Evolutionary conservation across 768 basidiomycete genomes (phyloP), one percentile per base, ranked within the genome.

Genomic region (Lyophyllum decastes): DNA sequence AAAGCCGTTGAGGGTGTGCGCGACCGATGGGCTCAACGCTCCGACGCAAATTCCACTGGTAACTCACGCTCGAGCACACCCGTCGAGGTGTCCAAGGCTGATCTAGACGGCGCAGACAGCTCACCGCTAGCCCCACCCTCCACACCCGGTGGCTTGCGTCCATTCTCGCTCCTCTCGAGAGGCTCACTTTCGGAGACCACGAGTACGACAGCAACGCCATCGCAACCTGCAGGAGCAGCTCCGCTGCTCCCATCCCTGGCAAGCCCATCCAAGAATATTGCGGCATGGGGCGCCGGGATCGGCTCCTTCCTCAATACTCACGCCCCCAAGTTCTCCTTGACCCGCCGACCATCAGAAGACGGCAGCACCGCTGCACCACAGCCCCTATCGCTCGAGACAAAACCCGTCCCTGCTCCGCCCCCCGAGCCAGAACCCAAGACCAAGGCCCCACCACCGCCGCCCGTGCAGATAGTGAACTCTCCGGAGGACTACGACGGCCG

Each of bases 1-100:
- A 94, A 90, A 64, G 94, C 94, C 0, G 87, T 97, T 7, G 93
- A 95, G 66, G 93, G 93, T 38, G 91, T 96, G 11, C 82, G 87
- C 35, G 94, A 84, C 27, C 79, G 90, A 34, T 91, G 89, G 87
- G 67, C 73, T 1, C 73, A 75, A 49, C 73, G 73, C 58, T 57
- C 66, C 3, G 57, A 54, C 26, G 50, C 70, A 10, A 50, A 66
- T 10, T 63, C 71, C 19, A 48, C 62, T 22, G 67, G 67, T 51
- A 71, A 66, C 45, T 72, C 75, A 21, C 63, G 73, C 9, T 60
- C 71, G 11, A 76, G 73, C 57, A 73, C 78, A 27, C 72, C 74
- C 25, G 70, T 76, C 19, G 78, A 77, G 58, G 75, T 77, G 17
- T 70, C 73, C 19, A 75, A 69, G 49, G 67, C 73, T 4, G 75